phyloP scores from a whole-genome alignment of 2,329 filamentous ascomycete genomes.

The Salinomyces thailandicus region DNA sequence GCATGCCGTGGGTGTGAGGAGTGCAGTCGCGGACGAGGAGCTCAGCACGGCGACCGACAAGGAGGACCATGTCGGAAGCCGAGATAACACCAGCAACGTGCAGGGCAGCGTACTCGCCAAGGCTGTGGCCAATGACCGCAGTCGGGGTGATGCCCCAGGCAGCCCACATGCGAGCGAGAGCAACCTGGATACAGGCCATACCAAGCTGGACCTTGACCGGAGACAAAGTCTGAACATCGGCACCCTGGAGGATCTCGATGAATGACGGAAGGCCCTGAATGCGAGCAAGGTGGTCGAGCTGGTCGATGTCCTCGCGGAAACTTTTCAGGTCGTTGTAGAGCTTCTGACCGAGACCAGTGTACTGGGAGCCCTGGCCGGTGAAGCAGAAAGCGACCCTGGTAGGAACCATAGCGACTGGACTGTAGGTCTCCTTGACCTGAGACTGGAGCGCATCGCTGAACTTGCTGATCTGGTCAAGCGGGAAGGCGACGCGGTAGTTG shows the following conservation, averaged over 20 bases:
- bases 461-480: constrained; percentile 37
- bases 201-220: constrained; percentile 43
- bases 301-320: constrained; percentile 41
- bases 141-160: constrained; percentile 45
- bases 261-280: constrained; percentile 40
- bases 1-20: constrained; percentile 55
- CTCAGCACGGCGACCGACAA: constrained; percentile 58
- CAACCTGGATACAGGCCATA: constrained; percentile 44
- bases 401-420: constrained; percentile 42
- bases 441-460: constrained; percentile 36
- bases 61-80: constrained; percentile 58
- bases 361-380: constrained; percentile 44
- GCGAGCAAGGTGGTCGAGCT: constrained; percentile 37
- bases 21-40: constrained; percentile 56
- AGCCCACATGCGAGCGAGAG: constrained; percentile 43
- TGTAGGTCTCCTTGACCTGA: constrained; percentile 41
- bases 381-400: constrained; percentile 43
- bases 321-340: constrained; percentile 39
- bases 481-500: constrained; percentile 42
- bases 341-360: constrained; percentile 41
- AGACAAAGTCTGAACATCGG: constrained; percentile 40
- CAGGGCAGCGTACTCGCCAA: constrained; percentile 66
- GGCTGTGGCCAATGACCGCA: constrained; percentile 47
- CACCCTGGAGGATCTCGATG: constrained; percentile 39
- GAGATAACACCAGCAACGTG: constrained; percentile 61